Evolutionary conservation across 257 asterid genomes (phyloP).

Genomic region (Solanum okadae): DNA sequence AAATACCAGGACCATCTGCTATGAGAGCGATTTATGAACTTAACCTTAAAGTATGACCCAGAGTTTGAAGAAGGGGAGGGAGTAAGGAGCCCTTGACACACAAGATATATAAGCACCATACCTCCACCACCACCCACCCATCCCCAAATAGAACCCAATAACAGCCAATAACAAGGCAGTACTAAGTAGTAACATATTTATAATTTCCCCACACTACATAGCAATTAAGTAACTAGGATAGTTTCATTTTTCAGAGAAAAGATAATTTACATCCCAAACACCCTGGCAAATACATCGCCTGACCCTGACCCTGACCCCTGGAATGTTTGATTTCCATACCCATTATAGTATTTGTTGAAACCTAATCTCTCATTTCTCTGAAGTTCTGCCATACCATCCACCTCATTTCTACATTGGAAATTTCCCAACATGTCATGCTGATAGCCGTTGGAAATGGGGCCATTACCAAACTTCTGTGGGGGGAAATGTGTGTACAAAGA

Average conservation of each 20-base stretch:
- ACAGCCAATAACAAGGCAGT: neutral
- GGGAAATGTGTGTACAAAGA: constrained; percentile 33
- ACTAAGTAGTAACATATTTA: neutral
- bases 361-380: constrained; percentile 61
- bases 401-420: constrained; percentile 37
- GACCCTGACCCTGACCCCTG: constrained; percentile 45
- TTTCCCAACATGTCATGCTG: constrained; percentile 31
- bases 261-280: constrained; percentile 45
- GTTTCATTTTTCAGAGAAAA: neutral
- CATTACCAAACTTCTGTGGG: constrained; percentile 37
- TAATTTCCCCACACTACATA: neutral
- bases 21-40: neutral
- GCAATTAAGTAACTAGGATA: neutral
- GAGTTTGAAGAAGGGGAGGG: neutral
- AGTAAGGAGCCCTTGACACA: neutral
- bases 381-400: constrained; percentile 23
- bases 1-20: neutral
- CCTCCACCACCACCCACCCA: neutral
- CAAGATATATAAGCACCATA: neutral
- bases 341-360: constrained; percentile 36
- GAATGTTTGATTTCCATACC: constrained; percentile 57
- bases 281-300: constrained; percentile 58
- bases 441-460: constrained; percentile 35
- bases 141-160: neutral
- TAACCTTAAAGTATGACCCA: neutral